Conservation (phyloP, 768 basidiomycete species). For the Amanita rubescens region DNA sequence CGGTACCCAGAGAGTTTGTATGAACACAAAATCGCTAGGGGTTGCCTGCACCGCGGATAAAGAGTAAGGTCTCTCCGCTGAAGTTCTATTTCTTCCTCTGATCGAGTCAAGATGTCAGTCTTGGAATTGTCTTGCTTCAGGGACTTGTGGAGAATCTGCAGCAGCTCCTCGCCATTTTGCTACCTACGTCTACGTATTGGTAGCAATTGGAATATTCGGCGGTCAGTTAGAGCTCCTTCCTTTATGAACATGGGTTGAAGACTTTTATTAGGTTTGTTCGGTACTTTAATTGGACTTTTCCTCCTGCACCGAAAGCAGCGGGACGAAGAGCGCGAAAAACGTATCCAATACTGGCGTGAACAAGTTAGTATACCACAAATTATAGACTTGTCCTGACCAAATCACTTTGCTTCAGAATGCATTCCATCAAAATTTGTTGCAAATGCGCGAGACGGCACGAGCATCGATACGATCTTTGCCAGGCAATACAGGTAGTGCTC, state of each 20-base stretch:
- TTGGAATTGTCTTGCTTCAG: slow-evolving; percentile 60
- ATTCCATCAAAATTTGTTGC: slow-evolving; percentile 72
- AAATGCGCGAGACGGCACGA: slow-evolving; percentile 71
- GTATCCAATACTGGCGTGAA: slow-evolving; percentile 86
- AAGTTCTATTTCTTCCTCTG: background rate
- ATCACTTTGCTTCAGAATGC: slow-evolving; percentile 41
- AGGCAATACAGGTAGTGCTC: slow-evolving; percentile 36
- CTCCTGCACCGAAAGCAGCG: slow-evolving; percentile 66
- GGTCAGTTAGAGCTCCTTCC: slow-evolving; percentile 36
- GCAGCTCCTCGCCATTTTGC: slow-evolving; percentile 56
- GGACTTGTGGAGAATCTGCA: slow-evolving; percentile 56
- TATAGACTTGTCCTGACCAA: background rate
- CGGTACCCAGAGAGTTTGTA: slow-evolving; percentile 46
- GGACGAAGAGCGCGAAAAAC: slow-evolving; percentile 72
- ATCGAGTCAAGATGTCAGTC: slow-evolving; percentile 50
- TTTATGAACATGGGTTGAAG: background rate
- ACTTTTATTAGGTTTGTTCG: slow-evolving; percentile 55
- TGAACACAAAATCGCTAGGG: slow-evolving; percentile 49
- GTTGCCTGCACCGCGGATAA: slow-evolving; percentile 48
- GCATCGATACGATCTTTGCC: slow-evolving; percentile 55
- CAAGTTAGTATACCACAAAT: slow-evolving; percentile 39
- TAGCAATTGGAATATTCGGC: slow-evolving; percentile 63
- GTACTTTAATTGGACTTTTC: slow-evolving; percentile 61
- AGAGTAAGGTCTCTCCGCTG: slow-evolving; percentile 30
- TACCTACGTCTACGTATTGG: slow-evolving; percentile 64